Percentiles rank a stretch among this genome's conserved stretches.
Evolutionary conservation across 208 protist species (phyloP).

Genomic region (Blechomonas ayalai): DNA sequence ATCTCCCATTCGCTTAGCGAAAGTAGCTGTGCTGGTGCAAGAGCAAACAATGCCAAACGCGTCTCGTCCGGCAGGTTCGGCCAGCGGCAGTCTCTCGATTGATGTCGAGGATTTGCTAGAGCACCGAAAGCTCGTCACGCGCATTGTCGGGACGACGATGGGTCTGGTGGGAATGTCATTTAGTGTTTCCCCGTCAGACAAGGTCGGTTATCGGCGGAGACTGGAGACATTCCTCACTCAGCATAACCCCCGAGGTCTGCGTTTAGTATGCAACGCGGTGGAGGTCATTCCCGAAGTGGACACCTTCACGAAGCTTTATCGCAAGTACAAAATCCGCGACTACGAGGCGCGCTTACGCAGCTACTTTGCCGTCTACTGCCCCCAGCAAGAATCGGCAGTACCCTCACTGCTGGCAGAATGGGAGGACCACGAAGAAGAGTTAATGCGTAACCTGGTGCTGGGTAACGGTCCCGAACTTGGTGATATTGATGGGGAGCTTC

Average conservation of each 20-base stretch:
- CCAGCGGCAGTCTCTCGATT: conserved; percentile 10
- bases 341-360: conserved; percentile 41
- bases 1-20: conserved; percentile 17
- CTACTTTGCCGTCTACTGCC: conserved; percentile 67
- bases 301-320: conserved; percentile 74
- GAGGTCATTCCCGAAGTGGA: conserved; percentile 51
- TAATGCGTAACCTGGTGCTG: conserved; percentile 67
- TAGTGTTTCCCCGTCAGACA: conserved; percentile 46
- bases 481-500: conserved; percentile 33
- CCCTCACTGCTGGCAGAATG: conserved; percentile 49
- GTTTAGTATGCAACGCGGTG: conserved; percentile 50
- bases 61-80: background rate
- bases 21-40: conserved; percentile 44
- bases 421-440: conserved; percentile 64
- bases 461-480: conserved; percentile 64
- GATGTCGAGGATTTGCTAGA: conserved; percentile 44
- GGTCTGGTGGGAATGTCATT: conserved; percentile 71
- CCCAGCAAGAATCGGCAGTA: conserved; percentile 28
- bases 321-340: conserved; percentile 54
- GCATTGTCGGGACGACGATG: conserved; percentile 55
- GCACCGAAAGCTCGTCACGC: conserved; percentile 52
- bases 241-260: conserved; percentile 60
- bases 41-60: conserved; percentile 16
- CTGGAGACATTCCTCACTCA: conserved; percentile 42
- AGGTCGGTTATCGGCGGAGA: conserved; percentile 29